Base-by-base conservation (phyloP, 2,329 filamentous ascomycete genomes). In the Aspergillus sp. region DNA sequence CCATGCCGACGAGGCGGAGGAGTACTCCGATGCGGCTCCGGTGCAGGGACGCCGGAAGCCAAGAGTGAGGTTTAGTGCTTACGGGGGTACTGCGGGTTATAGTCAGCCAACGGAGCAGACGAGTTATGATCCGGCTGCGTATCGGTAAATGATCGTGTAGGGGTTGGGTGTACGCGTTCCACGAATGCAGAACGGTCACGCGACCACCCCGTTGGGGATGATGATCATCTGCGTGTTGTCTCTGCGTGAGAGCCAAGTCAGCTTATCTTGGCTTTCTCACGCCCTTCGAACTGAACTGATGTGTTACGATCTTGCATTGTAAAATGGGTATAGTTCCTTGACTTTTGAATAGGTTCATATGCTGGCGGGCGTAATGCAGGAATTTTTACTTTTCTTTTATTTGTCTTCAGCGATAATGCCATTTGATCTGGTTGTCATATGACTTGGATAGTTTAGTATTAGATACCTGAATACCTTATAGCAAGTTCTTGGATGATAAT, bases 81-180 rank as follows among this genome's bases (percentile, higher is more conserved):
- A 63, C 60, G 66, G 67, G 52, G 65, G 57, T 38, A 32, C 53
- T 48, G 65, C 59, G 38, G 68, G 63, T 11, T 68, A 77, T 64
- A 60, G 58, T 11, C 63, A 66, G 41, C 69, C 69, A 2, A 55
- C 61, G 19, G 70, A 73, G 61, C 70, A 76, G 61, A 77, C 75
- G 23, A 67, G 65, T 2, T 77, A 77, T 71, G 75, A 76, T 38
- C 67, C 73, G 39, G 68, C 64, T 11, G 66, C 64, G 38, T 73
- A 74, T 66, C 67, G 73, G 36, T 75, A 61, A 74, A 58, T 13
- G 19, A 7, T 15, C 5, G 11, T 36, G 32, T 36, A 6, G 32
- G 32, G 11, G 32, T 13, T 36, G 32, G 32, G 32, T 36, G 32
- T 36, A 36, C 32, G 32, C 11, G 32, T 13, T 36, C 32, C 32